A percentile compares a stretch with the other conserved stretches of the same genome.
Conservation (phyloP, 345 rosid genomes). For the Citrus inodora region DNA sequence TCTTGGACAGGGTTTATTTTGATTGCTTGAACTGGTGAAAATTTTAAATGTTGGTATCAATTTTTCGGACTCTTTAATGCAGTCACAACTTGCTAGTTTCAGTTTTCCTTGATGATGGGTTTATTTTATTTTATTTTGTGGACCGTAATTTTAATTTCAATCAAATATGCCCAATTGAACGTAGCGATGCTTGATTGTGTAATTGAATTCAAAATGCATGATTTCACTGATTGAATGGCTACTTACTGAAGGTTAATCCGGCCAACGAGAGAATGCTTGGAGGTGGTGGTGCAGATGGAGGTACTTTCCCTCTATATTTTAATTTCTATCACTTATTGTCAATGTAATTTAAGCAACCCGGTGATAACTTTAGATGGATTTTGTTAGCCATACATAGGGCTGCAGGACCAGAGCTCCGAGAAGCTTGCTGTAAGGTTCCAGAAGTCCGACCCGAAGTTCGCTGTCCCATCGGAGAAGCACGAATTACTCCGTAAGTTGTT, state of each 20-base stretch:
- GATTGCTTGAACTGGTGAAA: background rate
- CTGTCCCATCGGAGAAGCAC: constrained; percentile 85
- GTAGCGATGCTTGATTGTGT: background rate
- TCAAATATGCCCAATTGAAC: background rate
- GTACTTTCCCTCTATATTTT: constrained; percentile 21
- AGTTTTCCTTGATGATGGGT: background rate
- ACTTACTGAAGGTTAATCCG: constrained; percentile 56
- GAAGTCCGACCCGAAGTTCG: constrained; percentile 65
- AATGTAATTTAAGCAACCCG: background rate
- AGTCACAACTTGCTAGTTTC: background rate
- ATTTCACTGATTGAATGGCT: background rate
- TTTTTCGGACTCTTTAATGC: background rate
- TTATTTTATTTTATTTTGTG: background rate
- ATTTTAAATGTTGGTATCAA: background rate
- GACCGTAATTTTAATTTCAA: background rate
- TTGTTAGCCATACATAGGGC: constrained; percentile 68
- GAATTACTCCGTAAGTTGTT: constrained; percentile 62
- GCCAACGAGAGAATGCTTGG: constrained; percentile 90
- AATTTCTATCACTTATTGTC: background rate
- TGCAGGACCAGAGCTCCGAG: constrained; percentile 70
- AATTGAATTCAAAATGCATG: background rate
- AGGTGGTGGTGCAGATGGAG: constrained; percentile 97
- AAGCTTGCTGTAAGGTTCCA: constrained; percentile 67
- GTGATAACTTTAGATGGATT: background rate
- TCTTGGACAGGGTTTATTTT: background rate